Evolutionary conservation across 305 asterid species (phyloP), one percentile per base, ranked within the genome.

Genomic region (Rubia occidens): DNA sequence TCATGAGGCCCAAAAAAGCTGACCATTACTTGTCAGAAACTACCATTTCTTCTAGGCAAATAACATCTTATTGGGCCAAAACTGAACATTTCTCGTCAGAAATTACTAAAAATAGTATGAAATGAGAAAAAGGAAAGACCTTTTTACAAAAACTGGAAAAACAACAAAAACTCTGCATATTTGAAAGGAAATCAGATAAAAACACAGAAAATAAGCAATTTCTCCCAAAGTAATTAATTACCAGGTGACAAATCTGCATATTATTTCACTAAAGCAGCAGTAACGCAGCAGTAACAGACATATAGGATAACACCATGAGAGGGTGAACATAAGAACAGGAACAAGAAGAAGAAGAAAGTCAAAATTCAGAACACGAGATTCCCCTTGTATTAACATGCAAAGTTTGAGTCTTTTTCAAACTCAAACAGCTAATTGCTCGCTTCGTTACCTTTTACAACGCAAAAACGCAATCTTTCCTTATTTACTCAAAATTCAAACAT

Each of bases 401-500:
- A 74, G 70, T 69, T 68, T 18, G 74, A 53, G 74, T 63, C 64
- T 24, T 24, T 42, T 21, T 64, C 56, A 37, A 54, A 74, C 74
- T 62, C 70, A 55, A 74, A 60, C 18, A 11, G 51, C 78, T 61
- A 42, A n/a, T 42, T 13, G 21, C 67, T 15, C 71, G 72, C 70
- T 40, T 53, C 66, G 15, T 51, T 40, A 66, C 53, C 53, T 11
- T 53, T 69, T 63, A 39, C 63, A 73, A 66, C 54, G 56, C 20
- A 43, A 62, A 61, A 43, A 62, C 66, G 56, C 29, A 53, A 58
- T 58, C 72, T 58, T 69, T 45, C 37, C 0, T 17, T 8, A 59
- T 6, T 21, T 74, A 20, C 69, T 74, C 71, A 74, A 74, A 69
- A 74, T 63, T 74, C 74, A 69, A 74, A 17, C 24, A 56, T 17